Conservation (phyloP, 306 rosid genomes). For the Rosa persica region DNA sequence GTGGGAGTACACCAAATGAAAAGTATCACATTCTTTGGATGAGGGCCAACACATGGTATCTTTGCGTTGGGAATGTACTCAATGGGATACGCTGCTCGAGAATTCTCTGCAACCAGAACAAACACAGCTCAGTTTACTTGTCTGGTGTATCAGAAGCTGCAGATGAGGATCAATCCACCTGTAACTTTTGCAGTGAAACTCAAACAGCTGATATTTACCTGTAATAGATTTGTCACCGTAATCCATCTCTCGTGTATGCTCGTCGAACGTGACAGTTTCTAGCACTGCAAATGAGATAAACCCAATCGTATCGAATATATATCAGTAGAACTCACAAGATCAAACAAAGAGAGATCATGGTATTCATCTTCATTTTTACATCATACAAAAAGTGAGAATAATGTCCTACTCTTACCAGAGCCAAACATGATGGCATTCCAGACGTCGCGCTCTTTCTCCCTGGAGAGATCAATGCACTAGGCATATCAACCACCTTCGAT, state of each 20-base stretch:
- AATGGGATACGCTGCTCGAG: conserved; percentile 85
- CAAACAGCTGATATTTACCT: conserved; percentile 37
- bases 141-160: neutral
- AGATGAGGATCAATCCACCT: neutral
- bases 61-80: conserved; percentile 87
- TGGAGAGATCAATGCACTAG: conserved; percentile 46
- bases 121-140: neutral
- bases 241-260: conserved; percentile 75
- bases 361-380: neutral
- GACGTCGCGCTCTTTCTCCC: conserved; percentile 53
- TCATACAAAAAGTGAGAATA: neutral
- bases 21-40: conserved; percentile 85
- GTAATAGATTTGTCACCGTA: conserved; percentile 74
- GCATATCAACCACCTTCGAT: conserved; percentile 64
- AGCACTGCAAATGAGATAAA: conserved; percentile 42
- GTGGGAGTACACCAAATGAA: conserved; percentile 93
- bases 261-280: conserved; percentile 84
- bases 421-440: conserved; percentile 64
- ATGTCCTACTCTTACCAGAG: conserved; percentile 33
- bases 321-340: neutral
- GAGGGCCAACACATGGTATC: conserved; percentile 89
- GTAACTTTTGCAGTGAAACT: neutral
- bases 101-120: conserved; percentile 56
- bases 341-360: neutral
- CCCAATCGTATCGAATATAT: neutral